A percentile compares a stretch with the other conserved stretches of the same genome.
Conservation (phyloP, 2,329 filamentous ascomycete genomes). For the Thielaviopsis ethacetica region DNA sequence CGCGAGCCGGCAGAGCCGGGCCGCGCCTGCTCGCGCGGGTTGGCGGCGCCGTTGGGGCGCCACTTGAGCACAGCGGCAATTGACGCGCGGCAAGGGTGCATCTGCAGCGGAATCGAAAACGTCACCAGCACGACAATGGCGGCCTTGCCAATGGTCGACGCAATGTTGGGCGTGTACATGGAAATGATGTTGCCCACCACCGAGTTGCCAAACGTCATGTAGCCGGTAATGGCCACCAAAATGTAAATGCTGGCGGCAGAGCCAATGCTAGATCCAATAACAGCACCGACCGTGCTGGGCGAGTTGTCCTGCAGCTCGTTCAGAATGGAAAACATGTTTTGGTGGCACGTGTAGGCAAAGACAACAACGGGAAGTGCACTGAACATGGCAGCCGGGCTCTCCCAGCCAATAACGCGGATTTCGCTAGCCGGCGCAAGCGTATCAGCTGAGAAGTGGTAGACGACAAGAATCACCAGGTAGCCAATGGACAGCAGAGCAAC, state of each 20-base stretch:
- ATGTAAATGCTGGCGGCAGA: slow-evolving; percentile 77
- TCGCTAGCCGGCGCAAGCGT: slow-evolving; percentile 56
- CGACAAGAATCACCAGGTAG: slow-evolving; percentile 81
- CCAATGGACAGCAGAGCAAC: slow-evolving; percentile 84
- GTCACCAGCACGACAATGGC: slow-evolving; percentile 93
- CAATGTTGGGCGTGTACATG: slow-evolving; percentile 67
- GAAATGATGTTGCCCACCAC: slow-evolving; percentile 85
- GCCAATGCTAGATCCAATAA: slow-evolving; percentile 73
- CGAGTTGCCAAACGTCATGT: slow-evolving; percentile 83
- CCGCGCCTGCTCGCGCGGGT: slow-evolving; percentile 18
- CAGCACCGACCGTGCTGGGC: slow-evolving; percentile 54
- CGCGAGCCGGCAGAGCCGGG: slow-evolving; percentile 25
- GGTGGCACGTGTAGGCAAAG: slow-evolving; percentile 98
- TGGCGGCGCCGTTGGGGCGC: slow-evolving; percentile 43
- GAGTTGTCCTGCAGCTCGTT: slow-evolving; percentile 86
- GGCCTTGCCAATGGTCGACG: slow-evolving; percentile 82
- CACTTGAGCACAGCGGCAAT: slow-evolving; percentile 88
- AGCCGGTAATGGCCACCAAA: slow-evolving; percentile 85
- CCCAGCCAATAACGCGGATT: slow-evolving; percentile 63
- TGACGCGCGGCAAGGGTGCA: slow-evolving; percentile 91
- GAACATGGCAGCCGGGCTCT: slow-evolving; percentile 59
- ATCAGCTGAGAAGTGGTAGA: slow-evolving; percentile 82
- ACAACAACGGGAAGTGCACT: slow-evolving; percentile 88
- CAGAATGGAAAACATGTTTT: slow-evolving; percentile 98
- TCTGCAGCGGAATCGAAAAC: slow-evolving; percentile 89